Percentiles rank a stretch among this genome's conserved stretches.
phyloP scores from a whole-genome alignment of 495 filamentous ascomycete species.

The Hamigera avellanea region DNA sequence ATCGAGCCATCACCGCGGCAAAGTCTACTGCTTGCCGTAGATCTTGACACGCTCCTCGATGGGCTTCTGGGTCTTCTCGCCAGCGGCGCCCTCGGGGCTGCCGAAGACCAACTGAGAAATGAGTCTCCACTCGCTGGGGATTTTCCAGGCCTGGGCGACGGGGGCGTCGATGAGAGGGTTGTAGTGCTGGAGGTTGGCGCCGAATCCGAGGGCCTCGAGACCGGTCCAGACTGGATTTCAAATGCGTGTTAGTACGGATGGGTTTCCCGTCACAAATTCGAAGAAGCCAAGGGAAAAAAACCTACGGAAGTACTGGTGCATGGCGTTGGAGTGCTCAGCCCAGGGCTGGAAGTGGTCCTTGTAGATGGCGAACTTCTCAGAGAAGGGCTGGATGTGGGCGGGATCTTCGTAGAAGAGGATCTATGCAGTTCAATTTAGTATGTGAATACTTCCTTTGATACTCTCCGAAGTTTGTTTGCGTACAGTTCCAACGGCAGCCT shows the following conservation, averaged over 20 bases:
- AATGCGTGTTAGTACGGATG: conserved; percentile 6
- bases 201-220: conserved; percentile 39
- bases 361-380: conserved; percentile 33
- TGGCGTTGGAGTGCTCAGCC: conserved; percentile 42
- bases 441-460: no score
- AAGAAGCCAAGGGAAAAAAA: background rate
- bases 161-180: conserved; percentile 37
- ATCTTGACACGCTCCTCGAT: conserved; percentile 29
- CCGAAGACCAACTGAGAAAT: conserved; percentile 44
- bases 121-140: conserved; percentile 36
- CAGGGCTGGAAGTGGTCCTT: conserved; percentile 35
- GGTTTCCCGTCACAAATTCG: no score
- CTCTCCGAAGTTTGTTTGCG: no score
- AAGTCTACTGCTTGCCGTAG: conserved; percentile 15
- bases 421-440: conserved; percentile 12
- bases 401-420: conserved; percentile 44
- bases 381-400: conserved; percentile 24
- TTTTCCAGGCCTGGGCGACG: conserved; percentile 30
- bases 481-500: conserved; percentile 39
- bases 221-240: conserved; percentile 36
- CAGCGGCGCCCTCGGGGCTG: conserved; percentile 20
- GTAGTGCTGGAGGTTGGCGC: conserved; percentile 46
- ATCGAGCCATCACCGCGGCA: no score
- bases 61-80: conserved; percentile 26
- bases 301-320: conserved; percentile 43